Conservation (phyloP, 495 filamentous ascomycete species). For the Penicilliopsis zonata region DNA sequence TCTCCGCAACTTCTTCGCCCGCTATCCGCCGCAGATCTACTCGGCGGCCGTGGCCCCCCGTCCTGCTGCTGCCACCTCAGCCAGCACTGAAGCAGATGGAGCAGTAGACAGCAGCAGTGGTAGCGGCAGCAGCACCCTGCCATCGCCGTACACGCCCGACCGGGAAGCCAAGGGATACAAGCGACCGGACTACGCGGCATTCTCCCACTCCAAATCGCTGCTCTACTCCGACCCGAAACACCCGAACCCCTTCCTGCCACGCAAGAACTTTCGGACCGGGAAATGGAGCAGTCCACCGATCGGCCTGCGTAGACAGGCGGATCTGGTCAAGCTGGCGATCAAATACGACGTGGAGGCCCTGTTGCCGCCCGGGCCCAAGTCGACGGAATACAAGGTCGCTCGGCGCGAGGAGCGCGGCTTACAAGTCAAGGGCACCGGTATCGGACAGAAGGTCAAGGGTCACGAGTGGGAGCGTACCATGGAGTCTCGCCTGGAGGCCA, state of each 20-base stretch:
- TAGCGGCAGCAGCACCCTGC: conserved; percentile 16
- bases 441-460: conserved; percentile 89
- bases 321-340: conserved; percentile 76
- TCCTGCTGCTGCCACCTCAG: conserved; percentile 20
- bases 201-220: conserved; percentile 22
- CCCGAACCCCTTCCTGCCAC: conserved; percentile 65
- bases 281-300: conserved; percentile 71
- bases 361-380: conserved; percentile 67
- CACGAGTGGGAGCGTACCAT: conserved; percentile 84
- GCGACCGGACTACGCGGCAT: conserved; percentile 19
- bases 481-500: conserved; percentile 70
- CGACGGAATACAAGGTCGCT: conserved; percentile 52
- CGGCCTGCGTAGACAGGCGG: conserved; percentile 79
- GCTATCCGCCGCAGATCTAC: conserved; percentile 60
- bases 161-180: conserved; percentile 30
- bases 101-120: conserved; percentile 13
- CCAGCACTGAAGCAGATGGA: conserved; percentile 10
- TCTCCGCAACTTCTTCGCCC: conserved; percentile 78
- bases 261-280: conserved; percentile 57
- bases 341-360: conserved; percentile 74
- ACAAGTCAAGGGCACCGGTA: conserved; percentile 77
- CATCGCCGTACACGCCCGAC: conserved; percentile 36
- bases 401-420: conserved; percentile 61
- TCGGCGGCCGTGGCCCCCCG: conserved; percentile 27
- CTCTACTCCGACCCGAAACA: conserved; percentile 19